Conservation (phyloP, 1,139 yeast species). For the Diutina siamensis region DNA sequence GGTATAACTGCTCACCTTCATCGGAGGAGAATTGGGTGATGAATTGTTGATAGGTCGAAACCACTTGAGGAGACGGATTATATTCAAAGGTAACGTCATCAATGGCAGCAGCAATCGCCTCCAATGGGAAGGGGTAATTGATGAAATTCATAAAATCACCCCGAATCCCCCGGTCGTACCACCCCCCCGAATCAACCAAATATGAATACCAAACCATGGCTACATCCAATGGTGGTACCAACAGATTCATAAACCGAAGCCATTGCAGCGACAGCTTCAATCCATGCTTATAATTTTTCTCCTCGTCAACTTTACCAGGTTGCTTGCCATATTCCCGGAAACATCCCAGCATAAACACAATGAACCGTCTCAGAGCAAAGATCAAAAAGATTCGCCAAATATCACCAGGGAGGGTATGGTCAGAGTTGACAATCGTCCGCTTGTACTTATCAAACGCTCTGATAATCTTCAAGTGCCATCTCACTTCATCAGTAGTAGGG, state of each 20-base stretch:
- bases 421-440: constrained; percentile 3
- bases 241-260: neutral
- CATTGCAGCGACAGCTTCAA: neutral
- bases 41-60: neutral
- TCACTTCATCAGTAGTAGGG: constrained; percentile 3
- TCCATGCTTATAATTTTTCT: neutral
- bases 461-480: constrained; percentile 2
- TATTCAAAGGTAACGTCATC: neutral
- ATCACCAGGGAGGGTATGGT: neutral
- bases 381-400: constrained; percentile 2
- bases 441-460: constrained; percentile 4
- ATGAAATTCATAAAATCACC: constrained; percentile 5
- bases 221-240: constrained; percentile 4
- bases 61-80: neutral
- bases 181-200: neutral
- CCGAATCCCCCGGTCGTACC: constrained; percentile 5
- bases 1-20: neutral
- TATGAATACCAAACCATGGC: constrained; percentile 3
- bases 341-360: constrained; percentile 5
- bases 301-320: constrained; percentile 2
- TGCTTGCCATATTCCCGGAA: neutral
- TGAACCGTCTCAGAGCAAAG: constrained; percentile 2
- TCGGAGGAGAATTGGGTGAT: neutral
- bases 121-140: neutral
- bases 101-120: constrained; percentile 3